A percentile compares a stretch with the other conserved stretches of the same genome.
Evolutionary conservation across 306 rosid genomes (phyloP).

Genomic region (Gleditsia sinensis): DNA sequence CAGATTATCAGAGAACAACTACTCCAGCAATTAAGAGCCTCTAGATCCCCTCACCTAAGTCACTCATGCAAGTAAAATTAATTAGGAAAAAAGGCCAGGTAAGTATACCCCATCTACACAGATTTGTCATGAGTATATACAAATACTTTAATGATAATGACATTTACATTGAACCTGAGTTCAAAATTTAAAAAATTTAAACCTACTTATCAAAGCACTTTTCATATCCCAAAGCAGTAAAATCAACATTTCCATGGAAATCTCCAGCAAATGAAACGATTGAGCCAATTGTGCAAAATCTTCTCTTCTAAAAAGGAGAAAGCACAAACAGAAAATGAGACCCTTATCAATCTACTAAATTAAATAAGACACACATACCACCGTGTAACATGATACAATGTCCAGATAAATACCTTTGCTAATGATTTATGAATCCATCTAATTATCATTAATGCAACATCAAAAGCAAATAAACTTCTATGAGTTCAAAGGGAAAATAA

Average conservation of each 20-base stretch:
- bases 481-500: slow-evolving; percentile 17
- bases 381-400: background rate
- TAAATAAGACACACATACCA: slow-evolving; percentile 9
- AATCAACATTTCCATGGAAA: slow-evolving; percentile 4
- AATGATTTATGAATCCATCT: background rate
- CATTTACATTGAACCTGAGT: slow-evolving; percentile 18
- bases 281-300: background rate
- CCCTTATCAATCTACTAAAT: background rate
- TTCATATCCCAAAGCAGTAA: slow-evolving; percentile 18
- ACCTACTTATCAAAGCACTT: background rate
- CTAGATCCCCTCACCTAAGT: background rate
- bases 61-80: slow-evolving; percentile 3
- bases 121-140: background rate
- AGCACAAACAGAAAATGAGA: background rate
- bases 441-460: background rate
- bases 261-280: background rate
- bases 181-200: slow-evolving; percentile 15
- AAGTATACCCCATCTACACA: background rate
- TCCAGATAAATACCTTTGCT: background rate
- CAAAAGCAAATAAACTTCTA: background rate
- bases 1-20: background rate
- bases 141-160: background rate
- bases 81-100: slow-evolving; percentile 1
- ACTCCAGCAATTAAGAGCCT: background rate
- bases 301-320: background rate